Base-by-base conservation (phyloP, 176 grass and related monocot species). In the Otatea glauca region DNA sequence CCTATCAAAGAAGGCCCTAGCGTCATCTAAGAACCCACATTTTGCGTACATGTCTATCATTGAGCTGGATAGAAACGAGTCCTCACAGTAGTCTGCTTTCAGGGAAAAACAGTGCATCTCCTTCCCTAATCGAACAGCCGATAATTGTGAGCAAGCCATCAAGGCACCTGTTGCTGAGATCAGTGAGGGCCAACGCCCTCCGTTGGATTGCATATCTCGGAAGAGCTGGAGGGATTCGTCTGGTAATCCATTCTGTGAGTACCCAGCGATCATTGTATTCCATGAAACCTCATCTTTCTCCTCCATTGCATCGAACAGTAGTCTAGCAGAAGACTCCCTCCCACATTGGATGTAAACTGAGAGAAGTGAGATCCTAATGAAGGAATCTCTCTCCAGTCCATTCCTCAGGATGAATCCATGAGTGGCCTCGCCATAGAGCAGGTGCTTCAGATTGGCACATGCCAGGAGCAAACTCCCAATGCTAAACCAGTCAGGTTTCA, bases 41-140 rank as follows among this genome's bases (percentile, higher is more conserved):
- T 94, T 94, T 0, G 92, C 83, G 69, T 94, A 94, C 92, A 94
- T 91, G 56, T 91, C 92, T 29, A 91, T 94, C 24, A 89, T 3
- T 12, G 92, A 94, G 37, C 92, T 89, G 6, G 83, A 73, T 5
- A 94, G 60, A 27, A 89, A 89, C 2, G 89, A 45, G 60, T 94
- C 92, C 0, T 84, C 79, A 1, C 69, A 70, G 55, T 67, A 77
- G 21, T 55, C 53, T 9, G 70, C 49, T 81, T 86, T 91, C 51
- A 94, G 68, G 17, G 83, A 74, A 78, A 86, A 86, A 38, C 92
- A 71, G 66, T 94, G 89, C 59, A 89, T 45, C 77, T 91, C 89
- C 90, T 82, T 91, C 39, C 92, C 92, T 68, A 94, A 48, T 39
- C 83, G 51, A 54, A 88, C 83, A 29, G 88, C 34, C 1, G 86